These are phyloP conservation scores for Trichosporon coremiiforme DNA, from an alignment of 1,284 basidiomycete genomes.

Conservation along the genomic window DNA sequence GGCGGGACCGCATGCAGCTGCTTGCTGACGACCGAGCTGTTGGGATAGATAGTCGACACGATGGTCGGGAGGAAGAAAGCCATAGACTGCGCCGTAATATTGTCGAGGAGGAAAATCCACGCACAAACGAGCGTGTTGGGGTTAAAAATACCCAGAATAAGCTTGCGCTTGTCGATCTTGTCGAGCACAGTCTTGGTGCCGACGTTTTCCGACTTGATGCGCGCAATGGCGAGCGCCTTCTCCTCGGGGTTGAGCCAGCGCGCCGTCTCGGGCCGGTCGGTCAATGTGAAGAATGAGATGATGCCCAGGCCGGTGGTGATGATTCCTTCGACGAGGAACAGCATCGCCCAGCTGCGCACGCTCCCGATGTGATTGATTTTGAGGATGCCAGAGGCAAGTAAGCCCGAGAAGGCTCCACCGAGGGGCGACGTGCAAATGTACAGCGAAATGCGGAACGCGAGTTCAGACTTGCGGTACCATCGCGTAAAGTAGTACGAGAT, in stretches of 20 bases:
- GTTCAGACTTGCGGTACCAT: conserved; percentile 22
- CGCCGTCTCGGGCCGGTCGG: conserved; percentile 45
- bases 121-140: conserved; percentile 39
- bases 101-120: conserved; percentile 54
- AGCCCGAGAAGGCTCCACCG: conserved; percentile 32
- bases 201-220: conserved; percentile 53
- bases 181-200: conserved; percentile 46
- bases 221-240: conserved; percentile 36
- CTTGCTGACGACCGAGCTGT: conserved; percentile 42
- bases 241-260: conserved; percentile 36
- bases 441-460: conserved; percentile 32
- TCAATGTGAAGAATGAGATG: conserved; percentile 41
- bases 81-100: conserved; percentile 51
- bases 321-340: conserved; percentile 32
- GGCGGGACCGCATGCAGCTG: conserved; percentile 54
- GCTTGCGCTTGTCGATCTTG: conserved; percentile 34
- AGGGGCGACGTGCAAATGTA: conserved; percentile 32
- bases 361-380: conserved; percentile 27
- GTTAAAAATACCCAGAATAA: conserved; percentile 38
- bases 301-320: conserved; percentile 30
- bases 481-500: conserved; percentile 37
- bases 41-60: conserved; percentile 52
- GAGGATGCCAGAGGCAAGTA: conserved; percentile 32
- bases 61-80: conserved; percentile 53
- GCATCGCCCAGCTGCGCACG: conserved; percentile 30